A percentile compares a stretch with the other conserved stretches of the same genome.
These are phyloP conservation scores for Fusarium domesticum DNA, from an alignment of 2,329 filamentous ascomycete genomes.

Conservation along the genomic window DNA sequence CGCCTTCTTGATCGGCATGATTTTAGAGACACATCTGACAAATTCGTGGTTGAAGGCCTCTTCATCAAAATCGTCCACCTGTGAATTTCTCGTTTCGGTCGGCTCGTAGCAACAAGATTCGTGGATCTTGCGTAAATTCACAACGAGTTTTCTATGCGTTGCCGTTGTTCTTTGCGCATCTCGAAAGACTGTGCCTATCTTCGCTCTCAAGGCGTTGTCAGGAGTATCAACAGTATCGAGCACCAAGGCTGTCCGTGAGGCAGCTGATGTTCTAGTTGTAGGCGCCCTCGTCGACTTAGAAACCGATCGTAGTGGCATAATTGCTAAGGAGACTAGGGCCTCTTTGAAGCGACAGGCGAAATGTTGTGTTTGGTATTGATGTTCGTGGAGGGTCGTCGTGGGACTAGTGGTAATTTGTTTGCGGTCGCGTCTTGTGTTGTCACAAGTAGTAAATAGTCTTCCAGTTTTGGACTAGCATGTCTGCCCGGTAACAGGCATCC, in stretches of 20 bases:
- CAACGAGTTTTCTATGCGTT: slow-evolving; percentile 83
- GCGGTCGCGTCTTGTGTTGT: slow-evolving; percentile 25
- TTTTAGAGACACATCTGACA: slow-evolving; percentile 73
- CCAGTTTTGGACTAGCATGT: slow-evolving; percentile 33
- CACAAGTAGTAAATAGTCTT: slow-evolving; percentile 33
- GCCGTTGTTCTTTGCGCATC: slow-evolving; percentile 88
- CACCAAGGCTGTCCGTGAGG: slow-evolving; percentile 48
- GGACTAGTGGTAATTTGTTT: slow-evolving; percentile 28
- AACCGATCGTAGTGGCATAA: slow-evolving; percentile 51
- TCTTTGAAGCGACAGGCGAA: slow-evolving; percentile 1
- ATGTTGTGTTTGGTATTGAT: slow-evolving; percentile 7
- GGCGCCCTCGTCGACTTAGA: slow-evolving; percentile 47
- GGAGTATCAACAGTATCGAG: slow-evolving; percentile 76
- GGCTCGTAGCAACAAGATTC: slow-evolving; percentile 74
- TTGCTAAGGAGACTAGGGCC: slow-evolving; percentile 8
- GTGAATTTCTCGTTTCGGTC: slow-evolving; percentile 48
- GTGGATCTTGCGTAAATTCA: slow-evolving; percentile 85
- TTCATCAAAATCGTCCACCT: slow-evolving; percentile 70
- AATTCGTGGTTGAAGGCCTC: slow-evolving; percentile 86
- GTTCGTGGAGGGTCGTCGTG: slow-evolving; percentile 3
- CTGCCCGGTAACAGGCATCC: slow-evolving; percentile 3
- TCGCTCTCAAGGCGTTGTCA: slow-evolving; percentile 66
- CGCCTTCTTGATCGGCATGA: slow-evolving; percentile 86
- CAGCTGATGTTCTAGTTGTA: slow-evolving; percentile 43
- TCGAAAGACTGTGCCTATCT: slow-evolving; percentile 69